Base-by-base conservation (phyloP, 164 flowering plant species). In the Sextonia rubra region DNA sequence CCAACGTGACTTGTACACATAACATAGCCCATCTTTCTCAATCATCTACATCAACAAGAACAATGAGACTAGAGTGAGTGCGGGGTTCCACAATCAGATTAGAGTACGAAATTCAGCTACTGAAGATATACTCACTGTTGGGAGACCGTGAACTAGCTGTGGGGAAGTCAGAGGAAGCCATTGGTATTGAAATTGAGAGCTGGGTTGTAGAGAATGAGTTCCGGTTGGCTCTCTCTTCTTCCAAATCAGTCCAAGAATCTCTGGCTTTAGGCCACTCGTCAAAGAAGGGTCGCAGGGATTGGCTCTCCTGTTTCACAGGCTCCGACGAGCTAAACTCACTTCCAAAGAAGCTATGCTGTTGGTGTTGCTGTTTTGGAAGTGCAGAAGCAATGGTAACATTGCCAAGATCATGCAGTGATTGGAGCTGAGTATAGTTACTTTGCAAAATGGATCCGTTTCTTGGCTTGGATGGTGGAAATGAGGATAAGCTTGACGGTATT, bases 131-230 rank as follows among this genome's bases (percentile, higher is more conserved):
- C 87, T 78, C 74, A 89, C 95, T 89, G 23, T 86, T 82, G 3
- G 92, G 89, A 70, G 95, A 82, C 22, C 73, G 83, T 66, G 88
- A 86, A 77, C 85, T 83, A 17, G 88, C 68, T 1, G 84, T 82
- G 47, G 73, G 24, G 75, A 83, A 85, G 63, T 83, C 85, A 47
- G 76, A 77, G 27, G 85, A 79, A 47, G 89, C 68, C 48, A 73
- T 76, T 2, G 94, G 94, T 62, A 87, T 86, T 64, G 91, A 91
- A 32, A 89, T 91, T 2, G 96, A 91, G 70, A 93, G 91, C 73
- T 82, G 88, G 61, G 95, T 89, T 6, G 94, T 88, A 18, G 94
- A 90, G 82, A 87, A 89, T 26, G 90, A 79, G 37, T 85, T 82
- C 6, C 69, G 25, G 66, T 71, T 66, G 20, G 56, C 48, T n/a